Conservation (phyloP, 2,329 filamentous ascomycete species). For the Fusarium graminum region DNA sequence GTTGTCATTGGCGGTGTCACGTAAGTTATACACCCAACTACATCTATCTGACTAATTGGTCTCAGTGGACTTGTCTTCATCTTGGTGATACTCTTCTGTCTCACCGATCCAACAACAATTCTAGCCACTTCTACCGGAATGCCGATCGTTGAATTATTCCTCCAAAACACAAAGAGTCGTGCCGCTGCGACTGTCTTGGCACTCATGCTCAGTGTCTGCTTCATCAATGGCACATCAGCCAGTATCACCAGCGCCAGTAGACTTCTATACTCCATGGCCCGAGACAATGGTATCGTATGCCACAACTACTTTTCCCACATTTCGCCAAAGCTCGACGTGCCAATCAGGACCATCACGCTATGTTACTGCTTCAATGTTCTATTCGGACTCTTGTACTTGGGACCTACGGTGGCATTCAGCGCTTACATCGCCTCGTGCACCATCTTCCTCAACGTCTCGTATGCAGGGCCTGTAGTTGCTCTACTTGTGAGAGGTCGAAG, state of each 20-base stretch:
- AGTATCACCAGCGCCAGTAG: constrained; percentile 57
- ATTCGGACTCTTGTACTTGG: constrained; percentile 38
- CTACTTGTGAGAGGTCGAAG: constrained; percentile 23
- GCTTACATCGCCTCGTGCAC: constrained; percentile 40
- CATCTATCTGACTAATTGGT: neutral
- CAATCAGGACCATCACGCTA: constrained; percentile 27
- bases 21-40: constrained; percentile 41
- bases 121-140: constrained; percentile 57
- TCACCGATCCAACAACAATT: constrained; percentile 55
- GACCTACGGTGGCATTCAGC: constrained; percentile 35
- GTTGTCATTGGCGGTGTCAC: constrained; percentile 59
- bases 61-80: constrained; percentile 55
- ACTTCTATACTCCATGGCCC: constrained; percentile 55
- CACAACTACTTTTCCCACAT: constrained; percentile 32
- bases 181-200: constrained; percentile 55
- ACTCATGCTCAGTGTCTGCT: constrained; percentile 58
- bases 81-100: constrained; percentile 58
- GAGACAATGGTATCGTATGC: constrained; percentile 38
- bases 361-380: constrained; percentile 35
- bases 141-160: constrained; percentile 61
- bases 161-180: constrained; percentile 57
- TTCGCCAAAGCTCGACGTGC: constrained; percentile 23
- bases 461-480: constrained; percentile 32
- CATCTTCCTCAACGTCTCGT: constrained; percentile 38
- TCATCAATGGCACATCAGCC: constrained; percentile 59